Evolutionary conservation across 257 asterid species (phyloP), one percentile per base, ranked within the genome.

Genomic region (Plantago ovata): DNA sequence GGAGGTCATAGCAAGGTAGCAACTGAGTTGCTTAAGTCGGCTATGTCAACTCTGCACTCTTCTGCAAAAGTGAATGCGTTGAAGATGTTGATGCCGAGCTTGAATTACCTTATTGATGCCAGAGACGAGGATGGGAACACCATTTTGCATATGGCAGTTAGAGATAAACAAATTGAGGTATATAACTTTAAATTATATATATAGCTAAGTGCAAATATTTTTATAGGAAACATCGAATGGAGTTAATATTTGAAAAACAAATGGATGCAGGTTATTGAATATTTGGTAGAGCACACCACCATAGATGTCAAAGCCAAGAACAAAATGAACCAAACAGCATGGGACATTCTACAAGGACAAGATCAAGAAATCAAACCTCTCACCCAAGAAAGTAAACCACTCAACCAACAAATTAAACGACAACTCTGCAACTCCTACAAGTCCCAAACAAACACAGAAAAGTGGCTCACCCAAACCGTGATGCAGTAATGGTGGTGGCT

Each of bases 61-160:
- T 84, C 86, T 33, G 82, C 74, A 0, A 70, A 61, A 36, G 11
- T 76, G 10, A 82, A 60, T 28, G 68, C 70, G 3, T 23, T 84
- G 74, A 65, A 60, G 74, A 10, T 58, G 10, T 20, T 84, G 62
- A 56, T 76, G 51, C 33, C 11, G 24, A 10, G 4, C 13, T 2
- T 69, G 62, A 24, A 28, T 12, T 82, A 70, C 0, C 36, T 70
- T 10, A 13, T 68, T 2, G 46, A 74, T 10, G 24, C 46, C 0
- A 72, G 62, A 62, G 62, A 78, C 44, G 80, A 64, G 33, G 66
- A 78, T n/a, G 86, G 84, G 1, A 64, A 76, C 24, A 74, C 78
- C 19, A 62, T 74, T 6, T 16, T 84, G 69, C 80, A 77, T 44
- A 45, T 67, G 59, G 82, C 78, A 7, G 53, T 70, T 1, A 51